A percentile compares a stretch with the other conserved stretches of the same genome.
Conservation (phyloP, 2,329 filamentous ascomycete species). For the Sordariomycetes sp. region DNA sequence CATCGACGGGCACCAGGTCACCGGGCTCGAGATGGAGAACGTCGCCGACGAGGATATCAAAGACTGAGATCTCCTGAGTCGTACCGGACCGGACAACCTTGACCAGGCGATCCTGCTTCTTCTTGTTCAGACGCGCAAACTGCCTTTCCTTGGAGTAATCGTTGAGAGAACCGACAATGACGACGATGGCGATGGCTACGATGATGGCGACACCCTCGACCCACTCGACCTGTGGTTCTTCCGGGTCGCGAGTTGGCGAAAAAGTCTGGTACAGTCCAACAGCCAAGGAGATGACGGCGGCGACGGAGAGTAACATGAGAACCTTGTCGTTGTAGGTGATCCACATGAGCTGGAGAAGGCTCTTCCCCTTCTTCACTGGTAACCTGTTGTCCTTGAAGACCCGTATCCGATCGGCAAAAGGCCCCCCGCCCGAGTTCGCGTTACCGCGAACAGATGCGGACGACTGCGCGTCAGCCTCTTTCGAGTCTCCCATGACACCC, state of each 20-base stretch:
- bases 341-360: constrained; percentile 61
- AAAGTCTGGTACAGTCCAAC: constrained; percentile 67
- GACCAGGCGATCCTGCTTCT: constrained; percentile 63
- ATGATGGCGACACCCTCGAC: constrained; percentile 74
- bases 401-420: constrained; percentile 52
- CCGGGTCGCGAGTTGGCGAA: constrained; percentile 31
- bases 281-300: constrained; percentile 59
- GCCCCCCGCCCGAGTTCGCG: constrained; percentile 13
- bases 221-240: constrained; percentile 55
- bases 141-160: constrained; percentile 73
- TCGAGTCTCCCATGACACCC: constrained; percentile 2
- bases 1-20: constrained; percentile 62
- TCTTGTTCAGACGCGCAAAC: constrained; percentile 66
- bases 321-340: constrained; percentile 79
- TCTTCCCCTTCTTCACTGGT: constrained; percentile 64
- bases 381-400: constrained; percentile 61
- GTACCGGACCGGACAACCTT: constrained; percentile 61
- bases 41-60: constrained; percentile 56
- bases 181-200: constrained; percentile 65
- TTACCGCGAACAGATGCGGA: constrained; percentile 2
- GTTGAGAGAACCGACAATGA: constrained; percentile 63
- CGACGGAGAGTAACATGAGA: constrained; percentile 55
- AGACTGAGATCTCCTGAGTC: constrained; percentile 55
- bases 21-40: constrained; percentile 62
- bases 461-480: constrained; percentile 7